A percentile compares a stretch with the other conserved stretches of the same genome.
phyloP scores from a whole-genome alignment of 192 early-diverging fungal species.

The Coemansia sp. region DNA sequence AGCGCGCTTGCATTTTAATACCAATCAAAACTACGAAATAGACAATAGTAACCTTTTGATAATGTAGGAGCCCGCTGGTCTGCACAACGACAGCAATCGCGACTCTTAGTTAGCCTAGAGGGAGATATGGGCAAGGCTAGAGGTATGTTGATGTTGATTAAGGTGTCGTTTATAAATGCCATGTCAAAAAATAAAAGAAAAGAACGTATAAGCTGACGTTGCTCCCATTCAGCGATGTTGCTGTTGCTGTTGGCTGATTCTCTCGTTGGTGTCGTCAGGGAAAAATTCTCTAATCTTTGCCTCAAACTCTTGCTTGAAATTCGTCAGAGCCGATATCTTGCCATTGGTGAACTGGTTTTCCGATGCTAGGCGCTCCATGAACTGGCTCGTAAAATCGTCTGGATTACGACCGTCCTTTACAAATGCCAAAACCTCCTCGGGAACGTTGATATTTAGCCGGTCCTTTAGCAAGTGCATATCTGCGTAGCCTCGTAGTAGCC shows the following conservation, averaged over 20 bases:
- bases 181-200: not conserved
- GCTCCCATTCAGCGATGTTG: not conserved
- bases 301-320: constrained; percentile 54
- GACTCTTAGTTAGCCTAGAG: not conserved
- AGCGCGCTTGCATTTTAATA: constrained; percentile 17
- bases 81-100: not conserved
- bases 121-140: not conserved
- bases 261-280: constrained; percentile 39
- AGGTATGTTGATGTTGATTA: not conserved
- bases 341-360: constrained; percentile 59
- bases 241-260: constrained; percentile 17
- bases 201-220: not conserved
- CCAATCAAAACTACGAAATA: not conserved
- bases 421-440: constrained; percentile 41
- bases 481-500: constrained; percentile 37
- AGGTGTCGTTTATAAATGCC: not conserved
- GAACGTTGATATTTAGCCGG: constrained; percentile 43
- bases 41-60: not conserved
- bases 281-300: constrained; percentile 47
- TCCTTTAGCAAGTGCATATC: constrained; percentile 45
- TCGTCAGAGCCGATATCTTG: constrained; percentile 53
- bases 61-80: not conserved
- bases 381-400: constrained; percentile 57
- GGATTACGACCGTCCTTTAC: constrained; percentile 53
- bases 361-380: constrained; percentile 52